Evolutionary conservation across 495 filamentous ascomycete species (phyloP).

Genomic region (Terfezia boudieri): DNA sequence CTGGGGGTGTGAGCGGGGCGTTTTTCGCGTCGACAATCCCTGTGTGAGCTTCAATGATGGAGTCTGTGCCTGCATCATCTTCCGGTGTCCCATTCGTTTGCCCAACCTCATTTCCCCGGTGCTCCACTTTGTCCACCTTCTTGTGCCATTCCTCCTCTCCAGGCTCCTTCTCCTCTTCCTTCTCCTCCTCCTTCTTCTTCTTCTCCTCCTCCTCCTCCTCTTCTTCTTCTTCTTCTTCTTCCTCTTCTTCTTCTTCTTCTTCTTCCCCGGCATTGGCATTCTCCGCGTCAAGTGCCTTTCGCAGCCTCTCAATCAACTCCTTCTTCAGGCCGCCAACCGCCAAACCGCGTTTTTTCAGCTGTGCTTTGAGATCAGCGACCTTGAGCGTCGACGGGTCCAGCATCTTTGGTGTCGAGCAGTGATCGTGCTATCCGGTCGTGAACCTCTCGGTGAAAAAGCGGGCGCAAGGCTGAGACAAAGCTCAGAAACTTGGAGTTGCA

Average conservation of each 20-base stretch:
- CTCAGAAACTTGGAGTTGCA: too few species aligned
- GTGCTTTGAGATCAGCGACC: slow-evolving; percentile 34
- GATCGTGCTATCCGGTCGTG: too few species aligned
- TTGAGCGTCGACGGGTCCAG: slow-evolving; percentile 35
- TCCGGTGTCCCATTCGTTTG: slow-evolving; percentile 1
- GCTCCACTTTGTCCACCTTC: neutral
- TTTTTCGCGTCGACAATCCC: neutral
- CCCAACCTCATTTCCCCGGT: neutral
- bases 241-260: slow-evolving; percentile 16
- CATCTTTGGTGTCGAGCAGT: slow-evolving; percentile 12
- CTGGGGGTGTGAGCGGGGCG: too few species aligned
- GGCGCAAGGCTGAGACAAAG: too few species aligned
- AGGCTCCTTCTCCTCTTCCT: slow-evolving; percentile 4
- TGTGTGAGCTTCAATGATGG: neutral
- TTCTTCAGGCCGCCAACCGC: slow-evolving; percentile 34
- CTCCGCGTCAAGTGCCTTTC: neutral
- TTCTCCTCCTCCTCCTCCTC: slow-evolving; percentile 6
- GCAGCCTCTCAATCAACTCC: slow-evolving; percentile 31
- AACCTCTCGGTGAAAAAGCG: too few species aligned
- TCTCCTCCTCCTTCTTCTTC: slow-evolving; percentile 3
- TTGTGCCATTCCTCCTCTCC: neutral
- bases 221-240: slow-evolving; percentile 8
- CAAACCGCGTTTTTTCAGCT: slow-evolving; percentile 34
- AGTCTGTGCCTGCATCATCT: too few species aligned
- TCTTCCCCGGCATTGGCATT: slow-evolving; percentile 3